Evolutionary conservation across 2,329 filamentous ascomycete species (phyloP).

Genomic region (Verticillium isaacii): DNA sequence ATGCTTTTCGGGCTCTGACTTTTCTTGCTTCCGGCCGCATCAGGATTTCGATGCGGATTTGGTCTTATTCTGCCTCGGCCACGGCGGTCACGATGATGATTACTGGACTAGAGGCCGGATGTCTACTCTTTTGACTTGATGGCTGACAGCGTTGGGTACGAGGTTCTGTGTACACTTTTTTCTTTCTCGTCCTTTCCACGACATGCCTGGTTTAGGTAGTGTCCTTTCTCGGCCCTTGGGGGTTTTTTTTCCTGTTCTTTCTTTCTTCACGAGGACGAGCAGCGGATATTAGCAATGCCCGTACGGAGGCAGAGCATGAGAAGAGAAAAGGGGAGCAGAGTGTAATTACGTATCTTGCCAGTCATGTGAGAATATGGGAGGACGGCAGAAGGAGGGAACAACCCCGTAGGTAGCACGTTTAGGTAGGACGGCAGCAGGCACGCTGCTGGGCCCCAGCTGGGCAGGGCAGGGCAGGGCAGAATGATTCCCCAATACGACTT

Average conservation of each 20-base stretch:
- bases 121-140: neutral
- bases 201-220: neutral
- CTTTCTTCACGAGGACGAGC: neutral
- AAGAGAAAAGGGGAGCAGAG: neutral
- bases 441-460: neutral
- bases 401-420: neutral
- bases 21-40: neutral
- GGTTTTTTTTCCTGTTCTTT: neutral
- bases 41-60: neutral
- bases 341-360: neutral
- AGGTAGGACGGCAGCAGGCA: neutral
- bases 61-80: neutral
- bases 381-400: neutral
- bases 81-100: neutral
- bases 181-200: neutral
- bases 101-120: neutral
- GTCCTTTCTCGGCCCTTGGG: neutral
- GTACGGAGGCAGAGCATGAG: neutral
- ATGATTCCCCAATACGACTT: neutral
- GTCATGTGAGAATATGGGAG: neutral
- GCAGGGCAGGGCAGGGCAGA: neutral
- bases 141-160: neutral
- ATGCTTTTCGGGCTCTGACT: slow-evolving; percentile 1
- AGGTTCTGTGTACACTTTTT: neutral
- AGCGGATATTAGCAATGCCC: neutral